A percentile compares a stretch with the other conserved stretches of the same genome.
These are phyloP conservation scores for Puccinia hordei DNA, from an alignment of 1,284 basidiomycete species.

Conservation along the genomic window DNA sequence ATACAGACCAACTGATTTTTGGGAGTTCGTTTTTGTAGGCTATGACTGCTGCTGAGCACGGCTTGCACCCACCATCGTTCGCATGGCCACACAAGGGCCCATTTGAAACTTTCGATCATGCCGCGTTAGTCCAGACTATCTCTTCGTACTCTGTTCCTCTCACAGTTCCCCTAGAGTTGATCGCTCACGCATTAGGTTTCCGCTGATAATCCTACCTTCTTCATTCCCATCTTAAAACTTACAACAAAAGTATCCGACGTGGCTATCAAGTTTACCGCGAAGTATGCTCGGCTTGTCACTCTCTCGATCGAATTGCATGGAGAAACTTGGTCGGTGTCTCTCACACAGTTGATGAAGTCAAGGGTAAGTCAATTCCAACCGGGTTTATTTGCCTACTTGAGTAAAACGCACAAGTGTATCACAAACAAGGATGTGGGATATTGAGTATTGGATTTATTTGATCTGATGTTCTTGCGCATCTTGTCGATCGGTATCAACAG, in stretches of 20 bases:
- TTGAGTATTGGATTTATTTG: neutral
- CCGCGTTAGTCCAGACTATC: slow-evolving; percentile 60
- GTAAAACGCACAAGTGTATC: neutral
- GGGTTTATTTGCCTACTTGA: neutral
- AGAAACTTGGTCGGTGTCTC: slow-evolving; percentile 98
- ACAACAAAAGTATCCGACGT: slow-evolving; percentile 76
- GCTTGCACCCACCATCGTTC: slow-evolving; percentile 83
- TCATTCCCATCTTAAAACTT: neutral
- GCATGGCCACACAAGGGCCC: slow-evolving; percentile 89
- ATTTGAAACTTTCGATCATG: slow-evolving; percentile 92
- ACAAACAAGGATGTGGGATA: neutral
- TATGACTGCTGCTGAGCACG: slow-evolving; percentile 86
- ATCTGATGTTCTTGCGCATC: neutral
- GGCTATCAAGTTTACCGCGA: slow-evolving; percentile 99
- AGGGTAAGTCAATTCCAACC: slow-evolving; percentile 58
- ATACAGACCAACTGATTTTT: slow-evolving; percentile 5
- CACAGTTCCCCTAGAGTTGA: neutral
- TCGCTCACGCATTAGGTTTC: neutral
- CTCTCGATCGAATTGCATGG: slow-evolving; percentile 98
- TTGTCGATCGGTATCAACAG: slow-evolving; percentile 52
- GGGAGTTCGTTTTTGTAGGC: slow-evolving; percentile 64
- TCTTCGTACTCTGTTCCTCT: slow-evolving; percentile 16
- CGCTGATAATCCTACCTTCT: neutral
- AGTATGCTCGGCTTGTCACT: slow-evolving; percentile 98
- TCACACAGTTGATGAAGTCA: slow-evolving; percentile 88